Percentiles rank a stretch among this genome's conserved stretches.
These are phyloP conservation scores for Microdochium trichocladiopsis DNA, from an alignment of 2,329 filamentous ascomycete species.

Conservation along the genomic window DNA sequence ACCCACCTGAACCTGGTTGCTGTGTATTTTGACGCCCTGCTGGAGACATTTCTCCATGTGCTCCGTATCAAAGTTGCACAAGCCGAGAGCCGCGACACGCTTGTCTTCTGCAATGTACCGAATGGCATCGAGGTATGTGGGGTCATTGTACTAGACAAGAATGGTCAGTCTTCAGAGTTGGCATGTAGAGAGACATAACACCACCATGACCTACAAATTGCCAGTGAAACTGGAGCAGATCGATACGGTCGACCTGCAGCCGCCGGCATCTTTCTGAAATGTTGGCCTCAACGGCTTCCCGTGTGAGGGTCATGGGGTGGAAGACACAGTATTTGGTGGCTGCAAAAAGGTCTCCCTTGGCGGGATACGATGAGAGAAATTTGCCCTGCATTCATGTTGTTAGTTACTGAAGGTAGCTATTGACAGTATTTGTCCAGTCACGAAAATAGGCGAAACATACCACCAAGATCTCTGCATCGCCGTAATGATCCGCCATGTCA, in stretches of 20 bases:
- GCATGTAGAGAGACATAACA: background rate
- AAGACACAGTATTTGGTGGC: constrained; percentile 29
- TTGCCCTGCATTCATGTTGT: constrained; percentile 1
- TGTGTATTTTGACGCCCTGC: constrained; percentile 19
- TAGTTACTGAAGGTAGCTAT: too few species aligned
- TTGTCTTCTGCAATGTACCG: constrained; percentile 18
- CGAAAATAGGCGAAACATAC: background rate
- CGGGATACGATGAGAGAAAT: background rate
- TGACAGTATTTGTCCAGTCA: too few species aligned
- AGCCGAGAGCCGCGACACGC: constrained; percentile 20
- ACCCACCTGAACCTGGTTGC: constrained; percentile 26
- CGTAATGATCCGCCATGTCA: constrained; percentile 30
- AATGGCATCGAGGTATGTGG: constrained; percentile 25
- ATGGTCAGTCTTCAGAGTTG: too few species aligned
- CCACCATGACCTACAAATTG: constrained; percentile 17
- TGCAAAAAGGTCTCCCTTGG: constrained; percentile 14
- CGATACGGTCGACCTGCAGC: constrained; percentile 19
- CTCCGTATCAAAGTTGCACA: constrained; percentile 26
- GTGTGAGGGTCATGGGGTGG: constrained; percentile 15
- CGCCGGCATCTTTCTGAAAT: constrained; percentile 23
- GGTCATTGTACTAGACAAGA: constrained; percentile 21
- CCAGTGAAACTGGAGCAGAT: constrained; percentile 28
- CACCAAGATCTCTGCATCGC: background rate
- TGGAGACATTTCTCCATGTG: constrained; percentile 22
- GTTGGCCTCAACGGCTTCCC: constrained; percentile 15